Evolutionary conservation across 768 basidiomycete species (phyloP).

Genomic region (Clavaria fumosa): DNA sequence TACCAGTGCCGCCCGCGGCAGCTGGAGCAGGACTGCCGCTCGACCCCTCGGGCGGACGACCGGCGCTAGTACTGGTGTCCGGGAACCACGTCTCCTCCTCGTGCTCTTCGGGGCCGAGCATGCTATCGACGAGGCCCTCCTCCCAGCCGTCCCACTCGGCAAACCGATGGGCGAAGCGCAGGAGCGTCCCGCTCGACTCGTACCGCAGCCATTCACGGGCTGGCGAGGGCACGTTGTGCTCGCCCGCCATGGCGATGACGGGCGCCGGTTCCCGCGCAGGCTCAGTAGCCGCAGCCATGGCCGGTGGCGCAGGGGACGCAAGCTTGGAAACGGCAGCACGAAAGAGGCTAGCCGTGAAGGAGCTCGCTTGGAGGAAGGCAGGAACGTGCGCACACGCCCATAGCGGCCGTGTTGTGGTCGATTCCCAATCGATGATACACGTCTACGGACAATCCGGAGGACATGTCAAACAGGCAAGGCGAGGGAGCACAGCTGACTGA

Average conservation of each 20-base stretch:
- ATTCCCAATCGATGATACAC: conserved; percentile 84
- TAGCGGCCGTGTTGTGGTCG: conserved; percentile 73
- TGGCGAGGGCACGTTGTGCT: conserved; percentile 27
- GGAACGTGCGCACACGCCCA: conserved; percentile 80
- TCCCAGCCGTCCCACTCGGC: conserved; percentile 90
- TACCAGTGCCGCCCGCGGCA: background rate
- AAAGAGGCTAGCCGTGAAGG: conserved; percentile 59
- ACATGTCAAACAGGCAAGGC: conserved; percentile 6
- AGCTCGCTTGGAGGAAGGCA: conserved; percentile 62
- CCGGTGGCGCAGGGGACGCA: conserved; percentile 13
- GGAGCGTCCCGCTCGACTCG: conserved; percentile 45
- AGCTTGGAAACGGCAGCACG: conserved; percentile 45
- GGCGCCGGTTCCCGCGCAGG: conserved; percentile 4
- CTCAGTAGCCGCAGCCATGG: background rate
- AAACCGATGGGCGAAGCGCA: conserved; percentile 67
- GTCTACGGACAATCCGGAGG: conserved; percentile 36
- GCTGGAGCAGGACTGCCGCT: conserved; percentile 3
- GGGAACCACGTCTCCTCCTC: conserved; percentile 65
- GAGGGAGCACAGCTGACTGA: conserved; percentile 7
- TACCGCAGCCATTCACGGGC: conserved; percentile 63
- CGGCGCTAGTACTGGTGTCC: conserved; percentile 17
- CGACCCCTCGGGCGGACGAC: conserved; percentile 9
- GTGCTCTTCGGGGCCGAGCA: conserved; percentile 55
- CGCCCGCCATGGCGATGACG: conserved; percentile 11
- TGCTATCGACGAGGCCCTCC: conserved; percentile 62